Evolutionary conservation across 2,329 filamentous ascomycete species (phyloP).

Genomic region (Aspergillus clavatus): DNA sequence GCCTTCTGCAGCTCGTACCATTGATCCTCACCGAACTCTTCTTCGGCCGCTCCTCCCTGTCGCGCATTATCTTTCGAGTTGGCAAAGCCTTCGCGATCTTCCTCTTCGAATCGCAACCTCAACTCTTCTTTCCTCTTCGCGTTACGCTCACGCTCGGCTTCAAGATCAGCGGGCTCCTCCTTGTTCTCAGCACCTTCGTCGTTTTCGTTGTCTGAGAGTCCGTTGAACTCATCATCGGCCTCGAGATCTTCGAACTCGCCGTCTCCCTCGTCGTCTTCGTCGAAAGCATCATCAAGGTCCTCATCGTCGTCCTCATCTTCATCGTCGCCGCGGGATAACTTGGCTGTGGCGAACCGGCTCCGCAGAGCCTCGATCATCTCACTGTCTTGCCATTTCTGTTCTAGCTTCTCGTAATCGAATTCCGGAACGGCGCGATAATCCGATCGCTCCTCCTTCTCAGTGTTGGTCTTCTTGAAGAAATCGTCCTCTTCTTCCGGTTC

Average conservation of each 20-base stretch:
- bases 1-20: constrained; percentile 99
- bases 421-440: constrained; percentile 76
- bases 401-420: constrained; percentile 75
- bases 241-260: constrained; percentile 84
- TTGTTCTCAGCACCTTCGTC: constrained; percentile 48
- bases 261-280: constrained; percentile 65
- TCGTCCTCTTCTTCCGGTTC: constrained; percentile 62
- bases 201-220: constrained; percentile 36
- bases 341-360: constrained; percentile 68
- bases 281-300: constrained; percentile 48
- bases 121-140: constrained; percentile 91
- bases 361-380: constrained; percentile 72
- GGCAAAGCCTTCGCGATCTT: constrained; percentile 87
- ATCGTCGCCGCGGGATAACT: constrained; percentile 54
- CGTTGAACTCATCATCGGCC: constrained; percentile 56
- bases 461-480: constrained; percentile 56
- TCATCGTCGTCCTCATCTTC: constrained; percentile 46
- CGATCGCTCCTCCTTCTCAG: constrained; percentile 45
- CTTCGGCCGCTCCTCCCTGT: constrained; percentile 60
- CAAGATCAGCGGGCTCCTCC: constrained; percentile 52
- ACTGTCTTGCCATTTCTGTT: constrained; percentile 77
- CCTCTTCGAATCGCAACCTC: constrained; percentile 90
- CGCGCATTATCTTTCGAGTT: constrained; percentile 81
- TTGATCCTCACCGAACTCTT: constrained; percentile 88
- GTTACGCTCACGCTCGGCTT: constrained; percentile 85